Evolutionary conservation across 192 early-diverging fungal genomes (phyloP).

Genomic region (Irineochytrium annulatum): DNA sequence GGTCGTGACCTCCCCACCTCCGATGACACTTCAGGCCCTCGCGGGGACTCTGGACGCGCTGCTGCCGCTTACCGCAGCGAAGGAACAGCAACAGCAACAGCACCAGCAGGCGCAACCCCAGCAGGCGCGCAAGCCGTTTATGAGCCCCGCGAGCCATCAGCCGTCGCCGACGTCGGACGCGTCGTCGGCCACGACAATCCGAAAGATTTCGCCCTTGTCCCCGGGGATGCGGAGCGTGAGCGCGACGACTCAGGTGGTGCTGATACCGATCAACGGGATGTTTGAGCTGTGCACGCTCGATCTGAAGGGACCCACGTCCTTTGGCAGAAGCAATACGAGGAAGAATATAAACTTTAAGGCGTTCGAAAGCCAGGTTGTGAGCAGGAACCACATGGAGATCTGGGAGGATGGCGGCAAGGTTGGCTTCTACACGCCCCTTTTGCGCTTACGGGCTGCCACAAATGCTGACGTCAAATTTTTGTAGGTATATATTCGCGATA

Average conservation of each 20-base stretch:
- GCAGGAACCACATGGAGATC: constrained; percentile 40
- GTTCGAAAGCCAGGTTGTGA: constrained; percentile 40
- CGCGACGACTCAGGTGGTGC: background rate
- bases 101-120: too few relatives aligned
- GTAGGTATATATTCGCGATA: constrained; percentile 37
- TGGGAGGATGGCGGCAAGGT: constrained; percentile 24
- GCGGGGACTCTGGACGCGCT: too few relatives aligned
- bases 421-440: background rate
- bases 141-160: too few relatives aligned
- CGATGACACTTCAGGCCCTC: too few relatives aligned
- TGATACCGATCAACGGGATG: constrained; percentile 5
- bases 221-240: too few relatives aligned
- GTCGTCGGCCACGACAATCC: too few relatives aligned
- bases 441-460: background rate
- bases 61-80: too few relatives aligned
- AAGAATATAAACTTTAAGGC: constrained; percentile 18
- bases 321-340: constrained; percentile 2
- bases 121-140: too few relatives aligned
- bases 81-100: too few relatives aligned
- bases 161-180: too few relatives aligned
- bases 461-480: background rate
- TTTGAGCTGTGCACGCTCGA: background rate
- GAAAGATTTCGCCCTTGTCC: too few relatives aligned
- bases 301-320: background rate
- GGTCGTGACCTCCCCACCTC: too few relatives aligned